A percentile compares a stretch with the other conserved stretches of the same genome.
Evolutionary conservation across 1,139 yeast species (phyloP).

Genomic region (Spencermartinsiella ligniputridi): DNA sequence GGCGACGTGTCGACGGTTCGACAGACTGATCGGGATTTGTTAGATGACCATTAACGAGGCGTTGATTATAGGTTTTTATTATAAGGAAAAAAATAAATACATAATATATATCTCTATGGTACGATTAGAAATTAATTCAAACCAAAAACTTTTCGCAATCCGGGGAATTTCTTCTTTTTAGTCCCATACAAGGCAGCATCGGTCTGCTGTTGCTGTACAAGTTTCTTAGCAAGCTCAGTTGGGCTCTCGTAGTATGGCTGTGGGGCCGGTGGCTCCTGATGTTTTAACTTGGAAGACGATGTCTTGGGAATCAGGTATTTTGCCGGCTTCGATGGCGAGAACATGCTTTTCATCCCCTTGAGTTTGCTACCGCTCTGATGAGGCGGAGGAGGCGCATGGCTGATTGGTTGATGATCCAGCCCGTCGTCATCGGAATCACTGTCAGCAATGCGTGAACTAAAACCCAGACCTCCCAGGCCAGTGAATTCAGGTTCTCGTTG

Average conservation of each 20-base stretch:
- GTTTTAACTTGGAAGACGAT: conserved; percentile 2
- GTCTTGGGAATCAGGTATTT: conserved; percentile 23
- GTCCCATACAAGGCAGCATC: conserved; percentile 9
- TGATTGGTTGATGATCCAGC: background rate
- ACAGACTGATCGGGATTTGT: conserved; percentile 37
- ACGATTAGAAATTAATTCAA: conserved; percentile 14
- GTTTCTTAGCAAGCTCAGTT: conserved; percentile 6
- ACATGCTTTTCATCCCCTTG: conserved; percentile 22
- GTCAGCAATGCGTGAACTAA: conserved; percentile 35
- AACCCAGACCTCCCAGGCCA: conserved; percentile 10
- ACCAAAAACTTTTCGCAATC: conserved; percentile 28
- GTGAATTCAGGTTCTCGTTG: conserved; percentile 1
- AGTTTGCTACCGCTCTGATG: background rate
- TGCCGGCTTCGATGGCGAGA: conserved; percentile 30
- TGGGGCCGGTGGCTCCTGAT: no score
- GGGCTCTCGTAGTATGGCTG: background rate
- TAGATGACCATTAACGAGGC: conserved; percentile 24
- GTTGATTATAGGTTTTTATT: conserved; percentile 2
- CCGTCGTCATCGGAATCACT: conserved; percentile 32
- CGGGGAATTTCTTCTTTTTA: conserved; percentile 29
- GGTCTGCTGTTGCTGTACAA: background rate
- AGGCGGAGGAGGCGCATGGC: conserved; percentile 1
- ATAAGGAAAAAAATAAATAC: conserved; percentile 5
- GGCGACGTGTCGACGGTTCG: conserved; percentile 30
- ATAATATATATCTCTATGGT: conserved; percentile 2